Base-by-base conservation (phyloP, 192 early-diverging fungal genomes). In the Coemansia aciculifera region DNA sequence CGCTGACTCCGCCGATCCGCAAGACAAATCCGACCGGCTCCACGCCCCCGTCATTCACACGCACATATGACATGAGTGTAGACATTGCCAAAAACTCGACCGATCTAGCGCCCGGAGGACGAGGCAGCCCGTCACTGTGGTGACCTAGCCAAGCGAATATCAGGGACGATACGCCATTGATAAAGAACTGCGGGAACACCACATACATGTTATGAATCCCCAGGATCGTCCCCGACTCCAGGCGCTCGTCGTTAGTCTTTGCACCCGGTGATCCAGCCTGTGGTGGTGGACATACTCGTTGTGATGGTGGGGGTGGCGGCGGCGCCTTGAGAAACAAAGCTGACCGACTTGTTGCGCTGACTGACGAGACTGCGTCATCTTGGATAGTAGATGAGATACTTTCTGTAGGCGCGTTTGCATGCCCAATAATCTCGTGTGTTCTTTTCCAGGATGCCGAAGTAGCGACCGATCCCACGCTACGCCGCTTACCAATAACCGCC, bases 121-220 rank as follows among this genome's bases (percentile, higher is more conserved):
- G 11, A 15, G 52, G 32, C 31, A 19, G 2, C 31, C 56, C 66
- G 38, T n/a, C 42, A 13, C 59, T 32, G 23, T 19, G 10, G 31
- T 38, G 31, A 19, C 79, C 75, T 4, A 83, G 56, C 75, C 74
- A 77, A 7, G 75, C 75, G 69, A 83, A 83, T 13, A 83, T 64
- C 51, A 83, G 64, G 27, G 80, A 72, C 31, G 80, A 77, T 4
- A 83, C 32, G 8, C 63, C 80, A 44, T 83, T 83, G 52, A 83
- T 89, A 0, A 89, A 82, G 81, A 99, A 94, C 81, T 99, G 97
- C 34, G 97, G 97, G 29, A 96, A 76, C 15, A 95, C 94, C 71
- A 99, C 93, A 69, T 95, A 97, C 84, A 98, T 93, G 73, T 99
- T 99, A 75, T 97, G 95, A 32, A 99, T 94, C 1, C 96, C 97